These are phyloP conservation scores for Cerioporus squamosus DNA, from an alignment of 1,284 basidiomycete genomes.

Conservation along the genomic window DNA sequence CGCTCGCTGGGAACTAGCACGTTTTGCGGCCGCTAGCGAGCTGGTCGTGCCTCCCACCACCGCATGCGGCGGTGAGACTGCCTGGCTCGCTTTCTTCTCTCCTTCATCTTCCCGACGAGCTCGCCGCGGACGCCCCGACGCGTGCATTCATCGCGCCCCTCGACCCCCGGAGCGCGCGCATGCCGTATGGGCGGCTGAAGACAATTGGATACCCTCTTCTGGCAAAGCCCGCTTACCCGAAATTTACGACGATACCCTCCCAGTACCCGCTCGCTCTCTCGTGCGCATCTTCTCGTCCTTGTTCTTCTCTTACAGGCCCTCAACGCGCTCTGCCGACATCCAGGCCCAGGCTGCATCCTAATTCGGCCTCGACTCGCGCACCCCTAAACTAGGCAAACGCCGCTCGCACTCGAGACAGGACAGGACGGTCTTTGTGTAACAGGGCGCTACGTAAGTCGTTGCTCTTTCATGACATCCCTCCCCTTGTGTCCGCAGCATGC, in stretches of 20 bases:
- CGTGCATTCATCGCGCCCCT: slow-evolving; percentile 1
- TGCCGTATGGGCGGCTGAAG: slow-evolving; percentile 22
- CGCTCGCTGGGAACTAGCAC: slow-evolving; percentile 22
- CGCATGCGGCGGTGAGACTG: slow-evolving; percentile 11
- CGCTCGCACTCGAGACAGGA: slow-evolving; percentile 9
- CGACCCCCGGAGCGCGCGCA: slow-evolving; percentile 21
- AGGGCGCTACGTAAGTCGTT: slow-evolving; percentile 19
- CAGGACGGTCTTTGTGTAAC: slow-evolving; percentile 6
- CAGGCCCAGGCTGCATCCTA: slow-evolving; percentile 6
- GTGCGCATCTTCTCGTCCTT: slow-evolving; percentile 16
- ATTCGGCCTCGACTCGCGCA: slow-evolving; percentile 4
- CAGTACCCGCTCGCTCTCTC: slow-evolving; percentile 11
- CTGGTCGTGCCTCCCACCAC: slow-evolving; percentile 5
- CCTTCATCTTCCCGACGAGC: slow-evolving; percentile 4
- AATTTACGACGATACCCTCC: slow-evolving; percentile 25
- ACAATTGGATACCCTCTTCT: slow-evolving; percentile 26
- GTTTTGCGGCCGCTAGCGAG: background rate
- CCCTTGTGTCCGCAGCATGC: background rate
- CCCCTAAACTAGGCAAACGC: slow-evolving; percentile 6
- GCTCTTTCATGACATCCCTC: slow-evolving; percentile 6
- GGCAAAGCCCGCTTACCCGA: slow-evolving; percentile 20
- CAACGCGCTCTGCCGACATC: background rate
- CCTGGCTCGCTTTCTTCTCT: slow-evolving; percentile 6
- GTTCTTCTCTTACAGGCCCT: slow-evolving; percentile 6
- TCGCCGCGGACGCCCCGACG: slow-evolving; percentile 5